These are phyloP conservation scores for Murraya koenigii DNA, from an alignment of 345 rosid species.

Conservation along the genomic window DNA sequence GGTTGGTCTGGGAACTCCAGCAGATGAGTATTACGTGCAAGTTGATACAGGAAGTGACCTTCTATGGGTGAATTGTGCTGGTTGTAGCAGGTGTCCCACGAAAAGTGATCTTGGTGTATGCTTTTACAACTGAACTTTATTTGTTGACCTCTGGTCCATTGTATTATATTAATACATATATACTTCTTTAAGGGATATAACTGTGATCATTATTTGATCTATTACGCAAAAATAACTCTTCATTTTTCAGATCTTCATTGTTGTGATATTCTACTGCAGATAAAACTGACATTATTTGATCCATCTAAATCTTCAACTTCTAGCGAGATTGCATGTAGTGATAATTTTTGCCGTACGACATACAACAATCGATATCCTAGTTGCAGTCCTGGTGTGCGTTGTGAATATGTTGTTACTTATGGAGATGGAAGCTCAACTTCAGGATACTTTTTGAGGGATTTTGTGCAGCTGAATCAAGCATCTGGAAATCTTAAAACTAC, in stretches of 20 bases:
- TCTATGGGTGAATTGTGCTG: slow-evolving; percentile 81
- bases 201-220: neutral
- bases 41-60: slow-evolving; percentile 94
- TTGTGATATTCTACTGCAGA: slow-evolving; percentile 35
- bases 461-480: slow-evolving; percentile 42
- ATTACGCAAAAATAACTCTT: neutral
- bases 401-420: slow-evolving; percentile 62
- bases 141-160: neutral
- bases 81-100: slow-evolving; percentile 63
- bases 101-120: slow-evolving; percentile 77
- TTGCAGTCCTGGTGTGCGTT: slow-evolving; percentile 43
- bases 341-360: slow-evolving; percentile 54
- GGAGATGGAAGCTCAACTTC: slow-evolving; percentile 82
- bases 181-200: neutral
- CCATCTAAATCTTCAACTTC: slow-evolving; percentile 46
- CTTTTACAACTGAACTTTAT: slow-evolving; percentile 15
- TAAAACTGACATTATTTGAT: slow-evolving; percentile 53
- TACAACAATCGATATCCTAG: slow-evolving; percentile 42
- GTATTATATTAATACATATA: neutral
- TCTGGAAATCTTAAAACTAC: slow-evolving; percentile 55
- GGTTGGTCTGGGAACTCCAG: slow-evolving; percentile 69
- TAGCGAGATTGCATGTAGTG: slow-evolving; percentile 42
- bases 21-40: slow-evolving; percentile 78
- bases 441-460: slow-evolving; percentile 66
- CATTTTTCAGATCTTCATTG: neutral